These are phyloP conservation scores for Ramaria rubella DNA, from an alignment of 768 basidiomycete species.

Conservation along the genomic window DNA sequence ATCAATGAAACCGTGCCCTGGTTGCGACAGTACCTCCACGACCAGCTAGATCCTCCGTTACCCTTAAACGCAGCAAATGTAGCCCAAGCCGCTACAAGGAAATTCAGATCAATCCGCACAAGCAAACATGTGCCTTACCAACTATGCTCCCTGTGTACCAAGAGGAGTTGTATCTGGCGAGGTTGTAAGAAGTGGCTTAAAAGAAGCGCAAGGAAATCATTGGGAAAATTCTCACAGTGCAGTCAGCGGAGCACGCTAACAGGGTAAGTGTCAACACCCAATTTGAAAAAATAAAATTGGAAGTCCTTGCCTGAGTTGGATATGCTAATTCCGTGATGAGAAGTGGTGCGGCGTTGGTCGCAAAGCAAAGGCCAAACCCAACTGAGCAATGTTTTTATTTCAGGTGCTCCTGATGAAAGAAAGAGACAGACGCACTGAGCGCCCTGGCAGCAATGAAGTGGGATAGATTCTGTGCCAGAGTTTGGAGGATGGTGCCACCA, in stretches of 20 bases:
- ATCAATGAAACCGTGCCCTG: conserved; percentile 31
- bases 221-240: conserved; percentile 27
- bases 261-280: conserved; percentile 24
- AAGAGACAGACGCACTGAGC: conserved; percentile 24
- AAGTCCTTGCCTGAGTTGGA: conserved; percentile 51
- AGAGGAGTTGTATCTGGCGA: conserved; percentile 48
- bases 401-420: not conserved
- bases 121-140: conserved; percentile 32
- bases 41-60: conserved; percentile 24
- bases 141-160: conserved; percentile 74
- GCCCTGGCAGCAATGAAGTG: conserved; percentile 55
- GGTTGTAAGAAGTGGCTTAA: not conserved
- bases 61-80: conserved; percentile 37
- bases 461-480: conserved; percentile 37
- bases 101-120: not conserved
- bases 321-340: conserved; percentile 62
- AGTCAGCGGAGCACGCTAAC: conserved; percentile 47
- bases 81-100: conserved; percentile 36
- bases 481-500: conserved; percentile 53
- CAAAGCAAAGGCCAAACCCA: conserved; percentile 57
- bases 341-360: conserved; percentile 55
- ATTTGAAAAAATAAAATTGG: not conserved
- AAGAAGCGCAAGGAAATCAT: not conserved
- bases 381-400: conserved; percentile 32
- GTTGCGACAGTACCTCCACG: conserved; percentile 21